Evolutionary conservation across 768 basidiomycete genomes (phyloP).

Genomic region (Suillus discolor): DNA sequence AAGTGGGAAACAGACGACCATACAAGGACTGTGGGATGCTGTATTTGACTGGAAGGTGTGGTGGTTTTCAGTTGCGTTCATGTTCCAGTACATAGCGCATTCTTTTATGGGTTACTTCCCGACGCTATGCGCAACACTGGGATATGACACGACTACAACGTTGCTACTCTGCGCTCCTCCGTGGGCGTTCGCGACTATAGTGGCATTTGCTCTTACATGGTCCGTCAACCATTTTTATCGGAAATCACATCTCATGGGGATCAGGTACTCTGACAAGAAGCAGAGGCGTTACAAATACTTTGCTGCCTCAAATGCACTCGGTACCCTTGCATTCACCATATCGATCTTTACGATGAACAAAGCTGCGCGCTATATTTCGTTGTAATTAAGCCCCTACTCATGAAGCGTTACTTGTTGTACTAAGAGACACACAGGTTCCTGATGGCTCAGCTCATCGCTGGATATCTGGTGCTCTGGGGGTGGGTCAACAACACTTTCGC

Average conservation of each 20-base stretch:
- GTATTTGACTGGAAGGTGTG: conserved; percentile 45
- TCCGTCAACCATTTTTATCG: neutral
- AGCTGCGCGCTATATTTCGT: conserved; percentile 59
- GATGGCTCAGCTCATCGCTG: conserved; percentile 70
- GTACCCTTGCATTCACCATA: conserved; percentile 67
- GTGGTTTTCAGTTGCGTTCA: conserved; percentile 31
- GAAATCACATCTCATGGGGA: neutral
- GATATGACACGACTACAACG: conserved; percentile 38
- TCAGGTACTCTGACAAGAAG: conserved; percentile 65
- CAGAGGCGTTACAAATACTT: conserved; percentile 75
- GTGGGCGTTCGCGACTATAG: conserved; percentile 34
- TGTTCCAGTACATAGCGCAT: conserved; percentile 19
- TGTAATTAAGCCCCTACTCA: conserved; percentile 38
- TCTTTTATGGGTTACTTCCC: conserved; percentile 28
- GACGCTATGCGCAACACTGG: conserved; percentile 35
- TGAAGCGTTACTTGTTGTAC: neutral
- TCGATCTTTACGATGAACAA: conserved; percentile 62
- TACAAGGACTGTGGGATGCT: conserved; percentile 13
- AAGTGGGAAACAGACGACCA: conserved; percentile 19
- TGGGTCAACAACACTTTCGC: neutral
- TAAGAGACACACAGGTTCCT: conserved; percentile 52
- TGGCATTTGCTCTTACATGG: conserved; percentile 28
- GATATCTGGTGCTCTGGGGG: conserved; percentile 45
- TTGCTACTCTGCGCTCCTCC: conserved; percentile 24
- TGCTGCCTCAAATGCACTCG: conserved; percentile 48